A percentile compares a stretch with the other conserved stretches of the same genome.
phyloP scores from a whole-genome alignment of 106 monocot genomes.

The Platanthera guangdongensis region DNA sequence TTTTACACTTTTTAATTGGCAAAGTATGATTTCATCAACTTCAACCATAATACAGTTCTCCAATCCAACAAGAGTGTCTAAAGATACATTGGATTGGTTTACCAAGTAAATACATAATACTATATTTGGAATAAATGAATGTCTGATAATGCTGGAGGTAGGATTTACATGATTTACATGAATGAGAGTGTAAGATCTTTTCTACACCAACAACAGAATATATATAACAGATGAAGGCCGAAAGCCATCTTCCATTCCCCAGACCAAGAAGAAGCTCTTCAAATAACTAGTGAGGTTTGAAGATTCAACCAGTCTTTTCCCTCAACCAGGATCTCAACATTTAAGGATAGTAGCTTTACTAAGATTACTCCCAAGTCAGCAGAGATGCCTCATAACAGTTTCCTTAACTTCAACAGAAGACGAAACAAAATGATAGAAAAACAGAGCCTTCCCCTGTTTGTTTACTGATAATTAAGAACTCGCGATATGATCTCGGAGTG shows the following conservation, averaged over 20 bases:
- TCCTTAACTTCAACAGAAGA: background rate
- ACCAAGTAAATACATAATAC: background rate
- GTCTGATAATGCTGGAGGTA: background rate
- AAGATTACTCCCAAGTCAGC: background rate
- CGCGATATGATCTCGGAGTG: constrained; percentile 9
- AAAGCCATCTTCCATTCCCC: background rate
- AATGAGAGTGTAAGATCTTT: background rate
- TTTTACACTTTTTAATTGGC: too few species aligned
- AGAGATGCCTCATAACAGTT: too few species aligned
- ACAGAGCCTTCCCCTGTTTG: background rate
- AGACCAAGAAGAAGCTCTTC: background rate
- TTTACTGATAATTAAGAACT: constrained; percentile 5
- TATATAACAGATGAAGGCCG: background rate
- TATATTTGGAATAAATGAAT: background rate
- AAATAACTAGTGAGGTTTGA: background rate
- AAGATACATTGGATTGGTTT: background rate
- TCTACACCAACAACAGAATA: background rate
- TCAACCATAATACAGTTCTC: background rate
- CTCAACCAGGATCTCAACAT: background rate
- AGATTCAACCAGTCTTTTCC: background rate
- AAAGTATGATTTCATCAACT: background rate
- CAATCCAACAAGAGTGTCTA: background rate
- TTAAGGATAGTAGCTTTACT: background rate
- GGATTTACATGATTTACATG: background rate
- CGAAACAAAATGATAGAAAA: background rate